Conservation (phyloP, 176 grass and related monocot genomes). For the Pontederia crassipes region DNA sequence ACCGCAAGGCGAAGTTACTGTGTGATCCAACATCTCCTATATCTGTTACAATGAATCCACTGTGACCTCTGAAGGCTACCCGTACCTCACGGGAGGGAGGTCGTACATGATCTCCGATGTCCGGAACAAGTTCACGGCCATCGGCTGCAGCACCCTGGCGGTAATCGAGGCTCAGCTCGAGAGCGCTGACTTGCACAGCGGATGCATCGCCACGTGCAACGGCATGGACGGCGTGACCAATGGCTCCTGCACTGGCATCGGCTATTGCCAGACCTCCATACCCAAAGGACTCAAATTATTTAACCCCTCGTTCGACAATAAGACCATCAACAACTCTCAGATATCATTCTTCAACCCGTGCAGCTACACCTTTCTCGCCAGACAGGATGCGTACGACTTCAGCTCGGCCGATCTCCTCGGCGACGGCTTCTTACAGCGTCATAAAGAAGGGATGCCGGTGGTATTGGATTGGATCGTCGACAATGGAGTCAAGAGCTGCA, state of each 20-base stretch:
- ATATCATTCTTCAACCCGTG: neutral
- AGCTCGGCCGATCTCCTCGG: neutral
- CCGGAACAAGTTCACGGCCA: conserved; percentile 38
- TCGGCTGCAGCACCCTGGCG: conserved; percentile 22
- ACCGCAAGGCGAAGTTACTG: neutral
- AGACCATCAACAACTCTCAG: neutral
- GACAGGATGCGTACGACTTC: neutral
- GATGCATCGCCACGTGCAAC: conserved; percentile 26
- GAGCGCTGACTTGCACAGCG: neutral
- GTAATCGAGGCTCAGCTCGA: no score
- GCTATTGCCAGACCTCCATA: conserved; percentile 35
- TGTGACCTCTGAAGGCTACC: neutral
- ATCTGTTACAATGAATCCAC: neutral
- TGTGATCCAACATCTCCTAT: neutral
- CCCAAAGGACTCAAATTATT: conserved; percentile 7
- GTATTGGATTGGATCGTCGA: conserved; percentile 9
- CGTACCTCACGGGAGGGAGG: neutral
- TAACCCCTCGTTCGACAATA: neutral
- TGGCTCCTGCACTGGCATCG: conserved; percentile 23
- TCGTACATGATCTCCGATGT: conserved; percentile 13
- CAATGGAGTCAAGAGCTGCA: neutral
- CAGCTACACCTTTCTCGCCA: conserved; percentile 3
- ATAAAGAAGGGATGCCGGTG: neutral
- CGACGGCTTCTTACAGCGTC: neutral
- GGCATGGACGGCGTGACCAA: neutral